Percentiles rank a stretch among this genome's conserved stretches.
These are phyloP conservation scores for Nicotiana paniculata DNA, from an alignment of 257 asterid genomes.

Conservation along the genomic window DNA sequence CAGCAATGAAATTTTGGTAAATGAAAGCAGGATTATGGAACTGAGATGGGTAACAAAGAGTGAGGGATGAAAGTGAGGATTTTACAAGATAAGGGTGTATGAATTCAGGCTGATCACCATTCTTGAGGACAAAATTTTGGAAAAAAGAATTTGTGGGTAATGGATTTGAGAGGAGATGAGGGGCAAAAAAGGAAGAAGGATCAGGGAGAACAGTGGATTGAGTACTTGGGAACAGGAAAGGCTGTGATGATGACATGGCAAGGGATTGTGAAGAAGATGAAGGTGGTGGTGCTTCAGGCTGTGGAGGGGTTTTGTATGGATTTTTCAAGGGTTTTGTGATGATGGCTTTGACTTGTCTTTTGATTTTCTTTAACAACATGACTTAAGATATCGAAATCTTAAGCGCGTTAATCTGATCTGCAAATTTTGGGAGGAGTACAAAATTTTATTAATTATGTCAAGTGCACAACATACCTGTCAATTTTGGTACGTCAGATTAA, in stretches of 20 bases:
- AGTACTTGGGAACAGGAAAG: constrained; percentile 67
- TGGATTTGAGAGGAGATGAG: constrained; percentile 55
- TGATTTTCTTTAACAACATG: constrained; percentile 34
- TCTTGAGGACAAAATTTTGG: constrained; percentile 71
- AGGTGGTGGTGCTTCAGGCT: constrained; percentile 1
- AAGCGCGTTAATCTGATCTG: not conserved
- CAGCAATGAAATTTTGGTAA: constrained; percentile 55
- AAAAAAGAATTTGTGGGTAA: constrained; percentile 86
- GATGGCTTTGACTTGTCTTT: constrained; percentile 29
- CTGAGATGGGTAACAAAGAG: constrained; percentile 63
- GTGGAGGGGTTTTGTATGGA: constrained; percentile 17
- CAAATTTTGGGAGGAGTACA: not conserved
- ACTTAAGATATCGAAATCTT: not conserved
- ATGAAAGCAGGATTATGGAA: constrained; percentile 49
- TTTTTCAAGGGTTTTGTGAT: constrained; percentile 44
- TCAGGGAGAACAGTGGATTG: constrained; percentile 81
- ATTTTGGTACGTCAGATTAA: not conserved
- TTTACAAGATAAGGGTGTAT: constrained; percentile 70
- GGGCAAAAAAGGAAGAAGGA: constrained; percentile 64
- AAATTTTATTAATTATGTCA: not conserved
- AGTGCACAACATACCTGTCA: not conserved
- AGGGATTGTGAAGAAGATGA: not conserved
- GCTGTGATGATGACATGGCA: constrained; percentile 20
- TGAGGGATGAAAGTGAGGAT: constrained; percentile 51
- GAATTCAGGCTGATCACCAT: constrained; percentile 86